Conservation (phyloP, 768 basidiomycete genomes). For the Xerocomellus dryophilus region DNA sequence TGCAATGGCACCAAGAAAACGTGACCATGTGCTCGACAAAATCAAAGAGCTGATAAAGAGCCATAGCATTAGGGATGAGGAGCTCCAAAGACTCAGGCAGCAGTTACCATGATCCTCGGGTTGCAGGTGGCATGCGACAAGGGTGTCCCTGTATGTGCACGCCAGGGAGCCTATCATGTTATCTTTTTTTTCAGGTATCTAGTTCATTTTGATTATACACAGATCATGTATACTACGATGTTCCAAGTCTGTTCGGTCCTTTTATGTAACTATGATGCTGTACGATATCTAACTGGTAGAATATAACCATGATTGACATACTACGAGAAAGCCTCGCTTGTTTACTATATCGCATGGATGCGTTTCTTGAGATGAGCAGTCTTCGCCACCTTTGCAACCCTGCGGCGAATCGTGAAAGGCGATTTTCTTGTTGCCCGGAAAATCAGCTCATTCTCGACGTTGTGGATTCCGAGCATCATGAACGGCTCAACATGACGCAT, state of each 20-base stretch:
- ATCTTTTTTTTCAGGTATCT: background rate
- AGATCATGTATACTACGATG: background rate
- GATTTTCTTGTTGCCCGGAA: too few species aligned
- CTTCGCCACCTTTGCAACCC: too few species aligned
- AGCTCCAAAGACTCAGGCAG: background rate
- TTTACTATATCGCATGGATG: too few species aligned
- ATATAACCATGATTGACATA: too few species aligned
- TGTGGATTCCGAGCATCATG: too few species aligned
- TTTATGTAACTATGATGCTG: too few species aligned
- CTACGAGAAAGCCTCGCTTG: too few species aligned
- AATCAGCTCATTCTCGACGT: too few species aligned
- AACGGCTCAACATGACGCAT: too few species aligned
- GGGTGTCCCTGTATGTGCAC: background rate
- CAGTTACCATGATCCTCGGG: background rate
- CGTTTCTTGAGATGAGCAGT: too few species aligned
- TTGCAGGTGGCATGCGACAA: background rate
- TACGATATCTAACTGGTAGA: too few species aligned
- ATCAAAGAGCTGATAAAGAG: background rate
- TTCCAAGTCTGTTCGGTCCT: background rate
- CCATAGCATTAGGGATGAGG: background rate
- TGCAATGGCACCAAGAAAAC: background rate
- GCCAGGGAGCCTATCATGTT: background rate
- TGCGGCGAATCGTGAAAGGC: too few species aligned
- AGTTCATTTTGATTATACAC: background rate
- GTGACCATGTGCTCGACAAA: background rate